These are phyloP conservation scores for Fagopyrum homotropicum DNA, from an alignment of 148 eudicot species.

Conservation along the genomic window DNA sequence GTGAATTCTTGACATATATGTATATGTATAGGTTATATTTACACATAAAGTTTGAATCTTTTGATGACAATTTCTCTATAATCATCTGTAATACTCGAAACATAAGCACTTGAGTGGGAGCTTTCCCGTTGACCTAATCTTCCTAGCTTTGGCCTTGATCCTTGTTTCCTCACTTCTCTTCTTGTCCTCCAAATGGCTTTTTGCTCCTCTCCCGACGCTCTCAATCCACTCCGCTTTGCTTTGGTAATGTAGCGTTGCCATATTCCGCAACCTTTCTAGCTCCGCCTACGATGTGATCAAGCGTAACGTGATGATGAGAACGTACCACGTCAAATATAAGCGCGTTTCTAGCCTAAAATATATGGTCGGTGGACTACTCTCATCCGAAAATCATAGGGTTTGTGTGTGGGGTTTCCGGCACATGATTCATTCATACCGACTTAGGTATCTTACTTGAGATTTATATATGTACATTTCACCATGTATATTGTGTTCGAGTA, in stretches of 20 bases:
- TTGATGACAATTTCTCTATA: not conserved
- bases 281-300: slow-evolving; percentile 34
- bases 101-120: slow-evolving; percentile 45
- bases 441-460: no score
- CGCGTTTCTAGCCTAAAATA: no score
- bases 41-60: not conserved
- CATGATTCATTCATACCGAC: no score
- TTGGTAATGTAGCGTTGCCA: slow-evolving; percentile 43
- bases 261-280: slow-evolving; percentile 42
- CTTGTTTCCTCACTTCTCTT: slow-evolving; percentile 44
- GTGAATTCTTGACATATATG: not conserved
- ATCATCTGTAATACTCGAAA: slow-evolving; percentile 24
- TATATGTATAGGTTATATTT: not conserved
- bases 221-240: slow-evolving; percentile 51
- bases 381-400: no score
- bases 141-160: slow-evolving; percentile 44
- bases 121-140: slow-evolving; percentile 48
- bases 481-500: not conserved
- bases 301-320: no score
- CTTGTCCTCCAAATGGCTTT: slow-evolving; percentile 50
- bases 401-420: no score
- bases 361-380: no score
- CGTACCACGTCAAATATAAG: no score
- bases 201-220: slow-evolving; percentile 47
- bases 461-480: no score